Evolutionary conservation across 2,329 filamentous ascomycete genomes (phyloP).

Genomic region (Sporothrix globosa): DNA sequence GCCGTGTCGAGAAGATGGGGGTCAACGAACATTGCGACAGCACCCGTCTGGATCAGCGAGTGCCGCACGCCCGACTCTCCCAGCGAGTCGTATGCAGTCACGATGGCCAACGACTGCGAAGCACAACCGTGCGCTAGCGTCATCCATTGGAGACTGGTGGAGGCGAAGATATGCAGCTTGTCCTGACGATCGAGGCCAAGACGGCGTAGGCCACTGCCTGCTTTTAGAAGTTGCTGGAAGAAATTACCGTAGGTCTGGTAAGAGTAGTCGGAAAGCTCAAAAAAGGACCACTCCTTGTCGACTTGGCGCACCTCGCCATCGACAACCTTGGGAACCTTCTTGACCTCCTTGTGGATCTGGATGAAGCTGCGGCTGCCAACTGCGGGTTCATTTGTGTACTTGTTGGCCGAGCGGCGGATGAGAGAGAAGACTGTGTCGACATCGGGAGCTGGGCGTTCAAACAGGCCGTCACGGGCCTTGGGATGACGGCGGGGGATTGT

Average conservation of each 20-base stretch:
- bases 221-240: slow-evolving; percentile 66
- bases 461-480: slow-evolving; percentile 70
- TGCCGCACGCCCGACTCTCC: slow-evolving; percentile 83
- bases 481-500: slow-evolving; percentile 79
- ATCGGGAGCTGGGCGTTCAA: slow-evolving; percentile 66
- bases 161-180: slow-evolving; percentile 78
- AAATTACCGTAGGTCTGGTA: slow-evolving; percentile 82
- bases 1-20: slow-evolving; percentile 72
- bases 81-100: slow-evolving; percentile 93
- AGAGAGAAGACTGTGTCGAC: slow-evolving; percentile 80
- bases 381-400: slow-evolving; percentile 65
- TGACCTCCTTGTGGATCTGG: slow-evolving; percentile 78
- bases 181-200: slow-evolving; percentile 70
- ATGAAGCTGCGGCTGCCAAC: slow-evolving; percentile 74
- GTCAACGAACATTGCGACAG: slow-evolving; percentile 84
- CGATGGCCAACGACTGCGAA: slow-evolving; percentile 87
- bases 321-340: slow-evolving; percentile 86
- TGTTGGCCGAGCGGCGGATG: slow-evolving; percentile 67
- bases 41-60: slow-evolving; percentile 79
- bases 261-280: slow-evolving; percentile 76
- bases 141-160: slow-evolving; percentile 86
- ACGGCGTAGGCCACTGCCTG: slow-evolving; percentile 74
- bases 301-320: slow-evolving; percentile 78
- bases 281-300: slow-evolving; percentile 90
- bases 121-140: slow-evolving; percentile 74